A percentile compares a stretch with the other conserved stretches of the same genome.
Conservation (phyloP, 1,139 yeast species). For the Candida labiduridarum region DNA sequence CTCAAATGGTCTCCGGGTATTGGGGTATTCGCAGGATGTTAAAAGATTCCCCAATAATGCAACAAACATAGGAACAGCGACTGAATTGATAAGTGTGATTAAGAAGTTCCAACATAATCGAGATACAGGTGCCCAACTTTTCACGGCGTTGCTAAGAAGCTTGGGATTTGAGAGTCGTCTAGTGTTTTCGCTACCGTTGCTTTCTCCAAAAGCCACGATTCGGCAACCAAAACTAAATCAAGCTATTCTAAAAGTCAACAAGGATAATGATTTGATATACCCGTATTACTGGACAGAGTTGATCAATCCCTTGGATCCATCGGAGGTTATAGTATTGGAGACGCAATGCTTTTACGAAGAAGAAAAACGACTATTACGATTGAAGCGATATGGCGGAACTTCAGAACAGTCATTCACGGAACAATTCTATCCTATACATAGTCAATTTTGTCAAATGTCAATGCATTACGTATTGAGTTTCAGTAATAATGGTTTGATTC, state of each 20-base stretch:
- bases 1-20: slow-evolving; percentile 36
- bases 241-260: slow-evolving; percentile 25
- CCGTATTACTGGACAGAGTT: slow-evolving; percentile 48
- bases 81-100: slow-evolving; percentile 21
- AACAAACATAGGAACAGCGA: slow-evolving; percentile 15
- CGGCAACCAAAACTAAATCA: slow-evolving; percentile 30
- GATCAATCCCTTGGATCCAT: slow-evolving; percentile 32
- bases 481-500: slow-evolving; percentile 20
- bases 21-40: slow-evolving; percentile 30
- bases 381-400: slow-evolving; percentile 19
- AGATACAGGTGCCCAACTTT: slow-evolving; percentile 41
- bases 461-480: slow-evolving; percentile 37
- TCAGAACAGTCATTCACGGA: slow-evolving; percentile 18
- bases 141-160: slow-evolving; percentile 33
- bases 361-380: slow-evolving; percentile 26
- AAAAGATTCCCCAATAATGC: slow-evolving; percentile 24
- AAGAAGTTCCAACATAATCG: slow-evolving; percentile 36
- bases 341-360: slow-evolving; percentile 37
- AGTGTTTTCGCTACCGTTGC: slow-evolving; percentile 37
- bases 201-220: slow-evolving; percentile 20
- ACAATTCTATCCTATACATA: slow-evolving; percentile 26
- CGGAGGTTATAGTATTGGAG: slow-evolving; percentile 33
- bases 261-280: slow-evolving; percentile 38
- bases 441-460: slow-evolving; percentile 33
- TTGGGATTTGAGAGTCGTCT: slow-evolving; percentile 37